Evolutionary conservation across 768 basidiomycete genomes (phyloP), one percentile per base, ranked within the genome.

Genomic region (Macrocybe gigantea): DNA sequence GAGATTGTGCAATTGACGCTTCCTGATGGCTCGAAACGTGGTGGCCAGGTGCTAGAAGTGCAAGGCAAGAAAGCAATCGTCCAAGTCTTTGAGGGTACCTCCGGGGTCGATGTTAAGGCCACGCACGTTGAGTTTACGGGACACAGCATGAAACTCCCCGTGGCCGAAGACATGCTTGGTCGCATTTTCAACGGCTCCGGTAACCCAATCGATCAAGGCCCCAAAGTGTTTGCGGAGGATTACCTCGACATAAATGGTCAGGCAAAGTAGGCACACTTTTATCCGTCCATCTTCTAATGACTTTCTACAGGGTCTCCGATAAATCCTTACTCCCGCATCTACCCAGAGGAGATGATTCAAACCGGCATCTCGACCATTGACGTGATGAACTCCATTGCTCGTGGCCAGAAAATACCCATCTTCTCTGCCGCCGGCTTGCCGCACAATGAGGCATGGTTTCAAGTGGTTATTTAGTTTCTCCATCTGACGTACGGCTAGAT

Each of bases 341-440:
- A 99, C 73, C 96, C 96, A 51, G 96, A 98, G 70, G 96, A 99
- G 72, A 99, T 99, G 96, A 98, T 99, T 54, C 96, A 99, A 69
- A 99, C 96, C 33, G 96, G 96, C 69, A 98, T 98, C 61, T 99
- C 96, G 38, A 99, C 96, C 22, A 94, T 95, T 62, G 93, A 95
- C 64, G 82, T 82, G 38, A 95, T 95, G 93, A 94, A 99, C 72
- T 95, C 95, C 49, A 99, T 99, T 64, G 96, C 96, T 51, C 93
- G 96, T 71, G 96, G 96, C 9, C 96, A 99, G 71, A 99, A 99
- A 81, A 98, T 99, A 56, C 96, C 96, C 51, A 99, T 99, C 64
- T 99, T 99, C 76, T 97, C 93, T 42, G 96, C 96, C 40, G 93
- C 96, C 49, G 94, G 96, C 77, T 76, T 99, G 41, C 96, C 96